Evolutionary conservation across 306 rosid genomes (phyloP).

Genomic region (Arachis hypogaea): DNA sequence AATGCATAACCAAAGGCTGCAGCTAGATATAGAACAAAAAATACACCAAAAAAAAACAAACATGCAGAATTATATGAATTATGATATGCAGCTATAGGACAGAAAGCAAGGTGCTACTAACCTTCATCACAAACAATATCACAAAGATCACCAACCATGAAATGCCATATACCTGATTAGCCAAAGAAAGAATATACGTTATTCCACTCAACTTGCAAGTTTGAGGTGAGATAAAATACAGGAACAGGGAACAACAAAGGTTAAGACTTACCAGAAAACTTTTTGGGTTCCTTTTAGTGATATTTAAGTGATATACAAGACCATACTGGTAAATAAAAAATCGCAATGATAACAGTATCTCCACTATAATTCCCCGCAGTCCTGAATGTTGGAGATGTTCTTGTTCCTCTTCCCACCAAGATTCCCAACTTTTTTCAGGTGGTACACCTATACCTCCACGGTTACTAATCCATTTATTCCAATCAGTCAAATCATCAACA

Average conservation of each 20-base stretch:
- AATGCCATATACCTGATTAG: slow-evolving; percentile 82
- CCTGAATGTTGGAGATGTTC: slow-evolving; percentile 58
- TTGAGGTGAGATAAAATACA: slow-evolving; percentile 4
- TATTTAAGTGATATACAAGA: slow-evolving; percentile 53
- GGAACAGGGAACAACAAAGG: neutral
- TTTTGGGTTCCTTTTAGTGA: slow-evolving; percentile 45
- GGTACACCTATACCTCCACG: slow-evolving; percentile 58
- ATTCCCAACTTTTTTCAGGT: slow-evolving; percentile 61
- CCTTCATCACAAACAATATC: slow-evolving; percentile 96
- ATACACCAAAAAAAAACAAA: neutral
- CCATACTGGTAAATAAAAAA: slow-evolving; percentile 60
- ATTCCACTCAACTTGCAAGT: slow-evolving; percentile 27
- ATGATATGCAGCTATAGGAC: slow-evolving; percentile 2
- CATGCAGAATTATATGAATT: neutral
- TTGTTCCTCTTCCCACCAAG: slow-evolving; percentile 66
- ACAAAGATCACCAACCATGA: slow-evolving; percentile 96
- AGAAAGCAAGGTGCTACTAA: slow-evolving; percentile 45
- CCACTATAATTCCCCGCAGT: slow-evolving; percentile 47
- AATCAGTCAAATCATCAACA: slow-evolving; percentile 62
- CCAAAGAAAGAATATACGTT: slow-evolving; percentile 34
- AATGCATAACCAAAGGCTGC: neutral
- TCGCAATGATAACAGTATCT: slow-evolving; percentile 51
- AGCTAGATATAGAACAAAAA: slow-evolving; percentile 12
- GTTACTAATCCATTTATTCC: slow-evolving; percentile 63
- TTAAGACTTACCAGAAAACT: slow-evolving; percentile 51